Evolutionary conservation across 1,284 basidiomycete species (phyloP).

Genomic region (Rhodotorula sp.): DNA sequence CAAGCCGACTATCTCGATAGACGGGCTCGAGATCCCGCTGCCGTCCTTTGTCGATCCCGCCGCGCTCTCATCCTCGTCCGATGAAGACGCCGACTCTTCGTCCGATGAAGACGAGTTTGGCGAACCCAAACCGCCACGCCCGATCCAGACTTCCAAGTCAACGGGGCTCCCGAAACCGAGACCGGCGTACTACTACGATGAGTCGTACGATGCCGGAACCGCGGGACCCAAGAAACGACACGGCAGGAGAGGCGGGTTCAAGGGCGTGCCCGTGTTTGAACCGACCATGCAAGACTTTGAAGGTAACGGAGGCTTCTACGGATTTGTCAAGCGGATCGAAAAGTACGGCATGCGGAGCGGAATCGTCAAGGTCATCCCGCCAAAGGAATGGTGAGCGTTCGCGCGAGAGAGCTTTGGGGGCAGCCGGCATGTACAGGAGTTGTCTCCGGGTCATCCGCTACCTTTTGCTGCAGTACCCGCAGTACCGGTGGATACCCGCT

Average conservation of each 20-base stretch:
- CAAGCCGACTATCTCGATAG: slow-evolving; percentile 1
- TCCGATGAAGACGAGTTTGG: slow-evolving; percentile 35
- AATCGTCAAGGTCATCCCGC: slow-evolving; percentile 90
- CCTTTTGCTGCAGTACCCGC: no score
- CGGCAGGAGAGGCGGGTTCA: slow-evolving; percentile 33
- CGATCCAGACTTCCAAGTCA: slow-evolving; percentile 12
- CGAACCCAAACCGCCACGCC: slow-evolving; percentile 27
- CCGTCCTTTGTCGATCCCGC: slow-evolving; percentile 37
- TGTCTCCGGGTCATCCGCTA: no score
- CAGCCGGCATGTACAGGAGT: no score
- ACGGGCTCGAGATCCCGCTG: slow-evolving; percentile 16
- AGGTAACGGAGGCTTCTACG: slow-evolving; percentile 68
- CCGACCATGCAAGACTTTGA: slow-evolving; percentile 66
- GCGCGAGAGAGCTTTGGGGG: background rate
- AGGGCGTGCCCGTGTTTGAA: slow-evolving; percentile 87
- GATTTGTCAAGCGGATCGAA: slow-evolving; percentile 77
- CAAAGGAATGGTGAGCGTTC: slow-evolving; percentile 75
- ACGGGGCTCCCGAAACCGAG: slow-evolving; percentile 26
- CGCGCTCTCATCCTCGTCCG: slow-evolving; percentile 14
- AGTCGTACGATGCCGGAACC: slow-evolving; percentile 37
- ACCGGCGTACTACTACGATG: slow-evolving; percentile 42
- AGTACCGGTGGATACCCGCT: background rate
- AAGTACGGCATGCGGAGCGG: slow-evolving; percentile 83
- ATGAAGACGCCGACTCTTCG: slow-evolving; percentile 33
- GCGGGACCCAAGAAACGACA: slow-evolving; percentile 37